Base-by-base conservation (phyloP, 225 moss, liverwort and hornwort genomes). In the Asterella californica region DNA sequence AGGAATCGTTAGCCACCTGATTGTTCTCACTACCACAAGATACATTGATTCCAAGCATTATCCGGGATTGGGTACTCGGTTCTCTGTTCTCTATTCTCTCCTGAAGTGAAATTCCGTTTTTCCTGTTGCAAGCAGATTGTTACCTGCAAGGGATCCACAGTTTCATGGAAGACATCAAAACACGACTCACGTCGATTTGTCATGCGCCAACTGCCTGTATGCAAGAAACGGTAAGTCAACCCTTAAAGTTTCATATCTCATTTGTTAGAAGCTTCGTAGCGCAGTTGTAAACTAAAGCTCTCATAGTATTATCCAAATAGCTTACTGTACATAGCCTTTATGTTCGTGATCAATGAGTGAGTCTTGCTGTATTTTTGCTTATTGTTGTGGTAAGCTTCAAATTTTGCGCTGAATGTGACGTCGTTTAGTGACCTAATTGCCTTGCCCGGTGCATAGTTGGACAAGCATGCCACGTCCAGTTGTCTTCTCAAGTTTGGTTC, bases 171-270 rank as follows among this genome's bases (percentile, higher is more conserved):
- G 22, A 18, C 14, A 75, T 75, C 30, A 75, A 33, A 19, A 12
- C 52, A 14, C 18, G 4, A 33, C 19, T 75, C 5, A 1, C 34
- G 18, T 3, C 74, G 55, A 55, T 25, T 27, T 75, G 74, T 54
- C 17, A 30, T 15, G 29, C 52, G 10, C 74, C 74, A 55, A 15
- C 52, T 54, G 1, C 74, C 15, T 75, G 30, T 33, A 75, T 75
- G 74, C 15, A 52, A 32, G 55, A 75, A 75, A 53, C 52, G 53
- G 74, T 75, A 55, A 75, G 74, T 75, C 42, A 14, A 7, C 9
- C 0, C 15, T 27, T 2, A 2, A 25, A 8, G 21, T 27, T 71
- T 71, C 45, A 71, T 71, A 2, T 71, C 22, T 46, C 42, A 24
- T 46, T 46, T 24, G 71, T 71, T 18, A 42, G 22, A 46, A 46